These are phyloP conservation scores for Solanum pennellii DNA, from an alignment of 257 asterid genomes.

Conservation along the genomic window DNA sequence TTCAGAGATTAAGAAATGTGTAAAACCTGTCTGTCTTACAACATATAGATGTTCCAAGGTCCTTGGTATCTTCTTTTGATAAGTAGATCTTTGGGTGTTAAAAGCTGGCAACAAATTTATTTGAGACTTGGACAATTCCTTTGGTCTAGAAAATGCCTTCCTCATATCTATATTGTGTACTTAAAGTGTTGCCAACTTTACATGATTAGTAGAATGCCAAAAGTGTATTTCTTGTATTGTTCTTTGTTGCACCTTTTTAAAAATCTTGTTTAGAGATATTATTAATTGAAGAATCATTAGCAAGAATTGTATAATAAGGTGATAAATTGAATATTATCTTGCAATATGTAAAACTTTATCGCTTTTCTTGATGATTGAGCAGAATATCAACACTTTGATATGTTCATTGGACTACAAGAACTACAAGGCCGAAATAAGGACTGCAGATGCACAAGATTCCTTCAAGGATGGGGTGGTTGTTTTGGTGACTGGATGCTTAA, in stretches of 20 bases:
- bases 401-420: conserved; percentile 78
- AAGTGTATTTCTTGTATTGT: neutral
- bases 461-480: conserved; percentile 61
- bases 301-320: neutral
- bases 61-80: neutral
- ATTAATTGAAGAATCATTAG: neutral
- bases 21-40: neutral
- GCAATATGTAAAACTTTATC: neutral
- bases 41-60: neutral
- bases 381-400: conserved; percentile 69
- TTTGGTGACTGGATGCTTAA: conserved; percentile 85
- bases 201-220: neutral
- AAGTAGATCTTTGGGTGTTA: neutral
- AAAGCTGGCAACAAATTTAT: neutral
- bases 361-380: conserved; percentile 18
- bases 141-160: neutral
- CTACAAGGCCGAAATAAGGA: conserved; percentile 86
- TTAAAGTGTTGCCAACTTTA: neutral
- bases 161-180: neutral
- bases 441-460: conserved; percentile 90
- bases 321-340: neutral
- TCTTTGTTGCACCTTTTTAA: neutral
- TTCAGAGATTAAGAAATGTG: neutral
- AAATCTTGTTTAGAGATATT: neutral
- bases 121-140: neutral